Evolutionary conservation across 2,329 filamentous ascomycete species (phyloP).

Genomic region (Monosporascus sp.): DNA sequence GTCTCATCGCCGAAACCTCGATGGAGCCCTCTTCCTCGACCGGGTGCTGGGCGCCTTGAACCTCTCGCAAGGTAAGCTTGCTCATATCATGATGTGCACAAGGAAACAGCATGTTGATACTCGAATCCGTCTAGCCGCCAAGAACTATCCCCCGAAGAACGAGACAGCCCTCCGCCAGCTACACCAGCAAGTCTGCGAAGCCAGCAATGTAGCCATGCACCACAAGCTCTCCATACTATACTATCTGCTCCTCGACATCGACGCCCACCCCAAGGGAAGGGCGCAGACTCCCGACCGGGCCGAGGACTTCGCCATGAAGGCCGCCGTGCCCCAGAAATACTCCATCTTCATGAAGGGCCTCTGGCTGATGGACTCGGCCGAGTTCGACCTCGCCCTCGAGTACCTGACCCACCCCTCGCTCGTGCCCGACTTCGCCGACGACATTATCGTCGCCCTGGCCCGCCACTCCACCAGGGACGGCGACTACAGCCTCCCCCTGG

Average conservation of each 20-base stretch:
- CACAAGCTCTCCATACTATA: constrained; percentile 80
- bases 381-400: constrained; percentile 66
- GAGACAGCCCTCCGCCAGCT: constrained; percentile 63
- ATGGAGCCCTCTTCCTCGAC: constrained; percentile 73
- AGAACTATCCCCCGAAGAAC: constrained; percentile 68
- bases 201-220: constrained; percentile 56
- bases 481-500: constrained; percentile 62
- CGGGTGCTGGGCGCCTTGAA: constrained; percentile 66
- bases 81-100: too few species aligned
- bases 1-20: constrained; percentile 59
- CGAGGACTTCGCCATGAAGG: constrained; percentile 52
- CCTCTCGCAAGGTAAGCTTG: constrained; percentile 56
- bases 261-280: constrained; percentile 29
- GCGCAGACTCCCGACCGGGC: constrained; percentile 32
- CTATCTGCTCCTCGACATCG: constrained; percentile 75
- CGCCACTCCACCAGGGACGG: constrained; percentile 50
- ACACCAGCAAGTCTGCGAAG: constrained; percentile 63
- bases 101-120: background rate
- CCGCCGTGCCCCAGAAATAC: constrained; percentile 69
- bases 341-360: constrained; percentile 76
- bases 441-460: constrained; percentile 68
- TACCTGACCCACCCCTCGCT: constrained; percentile 75
- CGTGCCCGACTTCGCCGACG: constrained; percentile 75
- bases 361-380: constrained; percentile 70
- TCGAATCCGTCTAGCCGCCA: constrained; percentile 35